phyloP scores from a whole-genome alignment of 2,329 filamentous ascomycete genomes.

The Botryotinia narcissicola region DNA sequence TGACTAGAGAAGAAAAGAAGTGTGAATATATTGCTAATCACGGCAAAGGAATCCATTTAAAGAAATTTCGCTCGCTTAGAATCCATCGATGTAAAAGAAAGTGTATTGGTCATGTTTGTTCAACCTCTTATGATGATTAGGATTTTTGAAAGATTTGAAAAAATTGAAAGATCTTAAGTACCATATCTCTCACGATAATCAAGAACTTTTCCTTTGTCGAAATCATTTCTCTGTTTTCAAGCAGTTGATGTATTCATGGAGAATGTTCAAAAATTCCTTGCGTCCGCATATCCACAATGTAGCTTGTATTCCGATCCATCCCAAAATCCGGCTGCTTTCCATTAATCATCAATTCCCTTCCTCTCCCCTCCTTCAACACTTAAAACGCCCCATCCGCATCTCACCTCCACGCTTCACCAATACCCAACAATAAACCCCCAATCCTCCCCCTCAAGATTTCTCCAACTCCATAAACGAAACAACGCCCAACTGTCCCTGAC shows the following conservation, averaged over 20 bases:
- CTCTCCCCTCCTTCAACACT: neutral
- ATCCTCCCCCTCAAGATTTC: neutral
- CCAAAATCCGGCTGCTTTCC: neutral
- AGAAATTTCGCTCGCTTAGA: neutral
- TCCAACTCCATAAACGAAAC: constrained; percentile 1
- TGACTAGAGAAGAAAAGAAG: neutral
- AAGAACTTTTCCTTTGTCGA: neutral
- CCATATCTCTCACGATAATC: neutral
- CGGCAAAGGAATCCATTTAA: neutral
- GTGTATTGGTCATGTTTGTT: neutral
- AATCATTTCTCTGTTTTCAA: neutral
- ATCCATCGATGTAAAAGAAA: neutral
- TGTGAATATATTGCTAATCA: neutral
- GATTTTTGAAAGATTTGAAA: no score
- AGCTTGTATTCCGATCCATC: neutral
- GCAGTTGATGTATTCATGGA: neutral
- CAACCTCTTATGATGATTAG: no score
- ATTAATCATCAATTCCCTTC: neutral
- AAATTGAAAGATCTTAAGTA: no score
- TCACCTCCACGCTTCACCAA: no score
- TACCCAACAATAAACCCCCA: neutral
- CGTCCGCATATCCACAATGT: neutral
- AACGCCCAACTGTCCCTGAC: neutral
- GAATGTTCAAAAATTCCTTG: neutral
- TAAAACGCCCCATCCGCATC: no score